Base-by-base conservation (phyloP, 106 monocot species). In the Acorus calamus region DNA sequence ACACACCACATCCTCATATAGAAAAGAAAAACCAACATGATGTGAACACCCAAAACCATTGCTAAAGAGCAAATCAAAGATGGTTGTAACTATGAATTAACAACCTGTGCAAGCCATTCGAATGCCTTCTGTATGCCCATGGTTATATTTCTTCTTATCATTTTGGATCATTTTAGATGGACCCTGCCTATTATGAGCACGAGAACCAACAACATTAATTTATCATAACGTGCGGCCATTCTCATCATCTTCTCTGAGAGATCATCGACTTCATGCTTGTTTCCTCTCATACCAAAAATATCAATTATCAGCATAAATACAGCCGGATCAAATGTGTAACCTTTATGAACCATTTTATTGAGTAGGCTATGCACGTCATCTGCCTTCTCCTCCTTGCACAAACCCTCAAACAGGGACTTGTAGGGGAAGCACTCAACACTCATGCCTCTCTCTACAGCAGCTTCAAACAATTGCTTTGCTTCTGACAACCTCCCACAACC, bases 231-330 rank as follows among this genome's bases (percentile, higher is more conserved):
- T 8, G 69, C 72, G 63, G 80, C 85, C 85, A 90, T 98, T 42
- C 79, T 63, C 85, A 98, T 91, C 96, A 98, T 98, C 53, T 52
- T 57, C 43, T 85, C 83, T 47, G 85, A 80, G 5, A 98, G 76
- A 59, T 79, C 79, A 70, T 98, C 77, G 63, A 74, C 84, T 46
- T 85, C 87, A 49, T 68, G 73, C 65, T 81, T 98, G 43, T 77
- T 80, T 65, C 96, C 84, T 42, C 50, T 88, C 62, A 73, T 70
- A 59, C 61, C 76, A 9, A 98, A 61, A 58, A 71, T 61, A 75
- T 98, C 91, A 50, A 98, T 83, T 54, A 98, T 69, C 14, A 91
- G 96, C 78, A 98, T 71, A 59, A 85, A 85, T 56, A 77, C 52
- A 46, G 87, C 84, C 47, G 96, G 87, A 73, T 98, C 83, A 72